Conservation (phyloP, 73 alveolate species). For the Paramecium octaurelia region DNA sequence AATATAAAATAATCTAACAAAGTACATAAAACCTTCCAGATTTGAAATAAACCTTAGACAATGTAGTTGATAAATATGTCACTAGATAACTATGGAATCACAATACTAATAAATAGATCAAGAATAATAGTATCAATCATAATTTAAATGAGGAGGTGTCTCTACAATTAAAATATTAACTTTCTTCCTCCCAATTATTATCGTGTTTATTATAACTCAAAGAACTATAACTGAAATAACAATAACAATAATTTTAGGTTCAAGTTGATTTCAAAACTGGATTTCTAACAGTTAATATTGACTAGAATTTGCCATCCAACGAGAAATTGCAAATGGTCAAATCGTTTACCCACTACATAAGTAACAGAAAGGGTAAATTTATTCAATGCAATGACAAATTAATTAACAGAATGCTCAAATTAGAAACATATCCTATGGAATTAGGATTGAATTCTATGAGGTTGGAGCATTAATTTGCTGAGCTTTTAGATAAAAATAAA, state of each 20-base stretch:
- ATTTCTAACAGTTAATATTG: neutral
- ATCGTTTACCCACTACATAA: neutral
- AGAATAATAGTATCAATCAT: neutral
- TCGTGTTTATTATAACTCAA: neutral
- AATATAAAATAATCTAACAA: neutral
- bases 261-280: conserved; percentile 13
- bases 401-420: neutral
- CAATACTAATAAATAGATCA: neutral
- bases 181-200: neutral
- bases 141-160: neutral
- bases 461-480: neutral
- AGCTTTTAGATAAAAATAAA: neutral
- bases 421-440: conserved; percentile 1
- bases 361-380: conserved; percentile 18
- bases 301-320: neutral
- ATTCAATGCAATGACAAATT: conserved; percentile 8
- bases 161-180: neutral
- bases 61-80: neutral
- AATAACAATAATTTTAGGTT: neutral
- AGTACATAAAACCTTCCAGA: neutral
- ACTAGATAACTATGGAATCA: neutral
- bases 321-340: neutral
- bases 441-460: neutral
- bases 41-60: neutral
- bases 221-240: neutral